Evolutionary conservation across 2,329 filamentous ascomycete species (phyloP), one percentile per base, ranked within the genome.

Genomic region (Botrytis deweyae): DNA sequence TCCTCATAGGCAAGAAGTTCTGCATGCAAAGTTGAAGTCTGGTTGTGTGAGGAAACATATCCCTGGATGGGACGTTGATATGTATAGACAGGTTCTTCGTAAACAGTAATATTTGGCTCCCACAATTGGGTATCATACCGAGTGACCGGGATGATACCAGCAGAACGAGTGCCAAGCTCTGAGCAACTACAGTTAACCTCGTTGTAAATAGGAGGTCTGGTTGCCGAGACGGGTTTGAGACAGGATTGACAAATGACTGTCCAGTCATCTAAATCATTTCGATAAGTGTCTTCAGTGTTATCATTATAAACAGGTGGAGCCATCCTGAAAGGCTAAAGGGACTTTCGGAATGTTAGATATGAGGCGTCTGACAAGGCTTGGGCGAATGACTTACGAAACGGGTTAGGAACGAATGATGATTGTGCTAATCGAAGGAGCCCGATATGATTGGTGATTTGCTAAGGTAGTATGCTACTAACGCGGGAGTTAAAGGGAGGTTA

Each of bases 171-270:
- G 44, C 72, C 76, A 16, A 75, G 55, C 64, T 78, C 76, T 20
- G 74, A 74, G 66, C 78, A 80, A 73, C 74, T 72, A 64, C 78
- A 79, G 29, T 80, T 79, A 18, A 78, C 77, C 16, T 74, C 25
- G 61, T 78, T 80, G 75, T 76, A 77, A 70, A 75, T 49, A 1
- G 78, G 79, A 40, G 76, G 78, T 22, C 78, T 77, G 18, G 75
- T 73, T 18, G 78, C 65, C 9, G 77, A 78, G 42, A 78, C 76
- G 14, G 72, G 72, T 52, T 77, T 77, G 74, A 75, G 76, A 75
- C 78, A 79, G 49, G 46, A 33, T 38, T 69, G 64, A 36, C 78
- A 80, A 33, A 42, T 64, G 38, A 59, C n/a, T n/a, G 69, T 40
- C 74, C 77, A 80, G 20, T 76, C 76, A 25, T 74, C 69, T 7